phyloP scores from a whole-genome alignment of 768 basidiomycete genomes.

The Rhizopogon vinicolor region DNA sequence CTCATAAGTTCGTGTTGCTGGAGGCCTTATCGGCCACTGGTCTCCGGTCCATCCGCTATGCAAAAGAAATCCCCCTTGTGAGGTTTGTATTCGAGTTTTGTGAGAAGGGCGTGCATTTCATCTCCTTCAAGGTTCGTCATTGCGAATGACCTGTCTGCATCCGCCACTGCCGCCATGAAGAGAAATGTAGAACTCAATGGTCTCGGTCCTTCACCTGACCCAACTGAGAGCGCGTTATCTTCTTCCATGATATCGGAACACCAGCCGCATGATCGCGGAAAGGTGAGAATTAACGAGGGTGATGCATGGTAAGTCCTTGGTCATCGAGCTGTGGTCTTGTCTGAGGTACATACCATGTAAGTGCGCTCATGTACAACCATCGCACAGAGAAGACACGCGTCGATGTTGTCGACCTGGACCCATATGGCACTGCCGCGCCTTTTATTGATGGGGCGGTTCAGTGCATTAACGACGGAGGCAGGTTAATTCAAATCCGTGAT shows the following conservation, averaged over 20 bases:
- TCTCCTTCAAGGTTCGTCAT: conserved; percentile 80
- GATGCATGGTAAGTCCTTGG: conserved; percentile 76
- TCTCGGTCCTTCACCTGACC: conserved; percentile 38
- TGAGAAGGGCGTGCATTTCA: conserved; percentile 7
- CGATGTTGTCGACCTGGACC: conserved; percentile 96
- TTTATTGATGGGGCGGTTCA: conserved; percentile 96
- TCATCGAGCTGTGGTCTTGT: neutral
- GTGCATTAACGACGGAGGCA: conserved; percentile 82
- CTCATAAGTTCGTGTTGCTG: conserved; percentile 71
- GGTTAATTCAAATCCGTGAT: conserved; percentile 11
- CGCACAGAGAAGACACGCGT: conserved; percentile 70
- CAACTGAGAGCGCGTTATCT: conserved; percentile 10
- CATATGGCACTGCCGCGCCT: conserved; percentile 95
- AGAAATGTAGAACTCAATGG: conserved; percentile 83
- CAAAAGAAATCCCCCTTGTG: conserved; percentile 90
- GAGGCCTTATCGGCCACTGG: conserved; percentile 97
- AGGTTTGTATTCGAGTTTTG: conserved; percentile 47
- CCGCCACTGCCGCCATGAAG: conserved; percentile 81
- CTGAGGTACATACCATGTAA: conserved; percentile 23
- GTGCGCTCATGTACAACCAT: conserved; percentile 88
- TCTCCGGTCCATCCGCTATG: conserved; percentile 92
- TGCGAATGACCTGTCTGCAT: conserved; percentile 87
- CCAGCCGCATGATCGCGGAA: conserved; percentile 30
- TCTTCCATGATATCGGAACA: conserved; percentile 7
- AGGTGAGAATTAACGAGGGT: conserved; percentile 83